Percentiles rank a stretch among this genome's conserved stretches.
phyloP scores from a whole-genome alignment of 1,284 basidiomycete species.

The Megacollybia platyphylla region DNA sequence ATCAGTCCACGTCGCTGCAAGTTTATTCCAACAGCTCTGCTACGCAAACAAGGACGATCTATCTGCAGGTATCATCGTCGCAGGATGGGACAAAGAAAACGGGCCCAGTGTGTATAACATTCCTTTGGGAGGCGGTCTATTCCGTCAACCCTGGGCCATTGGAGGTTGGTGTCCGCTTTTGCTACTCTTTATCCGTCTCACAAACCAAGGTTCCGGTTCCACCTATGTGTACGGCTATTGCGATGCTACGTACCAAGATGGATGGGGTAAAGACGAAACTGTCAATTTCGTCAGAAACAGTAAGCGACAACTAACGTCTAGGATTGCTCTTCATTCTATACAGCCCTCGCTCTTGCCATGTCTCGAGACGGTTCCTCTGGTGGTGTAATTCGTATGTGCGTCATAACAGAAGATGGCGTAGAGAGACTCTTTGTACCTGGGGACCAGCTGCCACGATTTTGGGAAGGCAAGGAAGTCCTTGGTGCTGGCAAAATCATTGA shows the following conservation, averaged over 20 bases:
- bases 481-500: constrained; percentile 24
- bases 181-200: neutral
- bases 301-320: constrained; percentile 27
- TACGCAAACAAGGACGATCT: constrained; percentile 91
- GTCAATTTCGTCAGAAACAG: constrained; percentile 94
- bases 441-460: constrained; percentile 77
- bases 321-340: constrained; percentile 1
- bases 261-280: constrained; percentile 88
- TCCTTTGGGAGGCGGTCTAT: constrained; percentile 85
- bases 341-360: constrained; percentile 94
- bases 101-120: constrained; percentile 98
- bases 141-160: constrained; percentile 95
- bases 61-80: constrained; percentile 94
- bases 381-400: constrained; percentile 94
- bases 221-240: constrained; percentile 99
- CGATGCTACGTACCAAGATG: constrained; percentile 93
- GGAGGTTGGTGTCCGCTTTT: constrained; percentile 46
- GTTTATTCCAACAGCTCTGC: constrained; percentile 81
- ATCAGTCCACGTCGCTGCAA: constrained; percentile 74
- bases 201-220: constrained; percentile 75
- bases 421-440: constrained; percentile 95
- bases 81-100: constrained; percentile 89
- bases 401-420: constrained; percentile 87
- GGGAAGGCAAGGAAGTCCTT: constrained; percentile 70
- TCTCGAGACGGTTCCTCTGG: constrained; percentile 96